phyloP scores from a whole-genome alignment of 352 stramenopile genomes.

The Phytophthora chlamydospora region DNA sequence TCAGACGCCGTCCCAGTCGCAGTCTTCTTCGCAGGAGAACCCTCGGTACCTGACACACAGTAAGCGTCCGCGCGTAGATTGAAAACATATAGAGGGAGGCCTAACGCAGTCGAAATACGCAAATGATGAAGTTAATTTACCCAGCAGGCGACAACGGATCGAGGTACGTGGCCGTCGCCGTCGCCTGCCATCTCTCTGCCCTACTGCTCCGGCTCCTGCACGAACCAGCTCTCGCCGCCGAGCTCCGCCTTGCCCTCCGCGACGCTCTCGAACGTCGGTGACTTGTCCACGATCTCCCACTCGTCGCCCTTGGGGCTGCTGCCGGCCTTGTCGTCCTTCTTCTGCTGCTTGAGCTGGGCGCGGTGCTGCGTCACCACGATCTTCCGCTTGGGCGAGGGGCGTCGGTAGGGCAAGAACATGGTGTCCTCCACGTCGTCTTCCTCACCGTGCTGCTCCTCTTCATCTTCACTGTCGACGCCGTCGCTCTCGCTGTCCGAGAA shows the following conservation, averaged over 20 bases:
- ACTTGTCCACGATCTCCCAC: slow-evolving; percentile 83
- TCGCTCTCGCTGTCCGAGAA: slow-evolving; percentile 87
- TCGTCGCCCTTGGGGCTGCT: slow-evolving; percentile 72
- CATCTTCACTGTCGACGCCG: slow-evolving; percentile 60
- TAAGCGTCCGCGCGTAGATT: slow-evolving; percentile 58
- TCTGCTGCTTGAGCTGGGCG: slow-evolving; percentile 31
- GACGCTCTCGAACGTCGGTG: slow-evolving; percentile 70
- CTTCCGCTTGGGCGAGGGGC: slow-evolving; percentile 39
- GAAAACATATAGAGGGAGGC: slow-evolving; percentile 2
- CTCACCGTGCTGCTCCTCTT: slow-evolving; percentile 21
- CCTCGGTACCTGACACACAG: slow-evolving; percentile 67
- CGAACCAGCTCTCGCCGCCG: slow-evolving; percentile 65
- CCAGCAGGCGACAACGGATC: slow-evolving; percentile 9
- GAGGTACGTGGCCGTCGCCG: slow-evolving; percentile 3
- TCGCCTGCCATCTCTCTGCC: slow-evolving; percentile 1
- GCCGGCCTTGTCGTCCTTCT: slow-evolving; percentile 35
- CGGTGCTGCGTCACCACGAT: slow-evolving; percentile 21
- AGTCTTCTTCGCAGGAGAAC: slow-evolving; percentile 58
- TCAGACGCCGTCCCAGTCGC: slow-evolving; percentile 32
- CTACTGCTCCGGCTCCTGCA: slow-evolving; percentile 43
- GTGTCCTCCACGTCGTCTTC: slow-evolving; percentile 55
- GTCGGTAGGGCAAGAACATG: slow-evolving; percentile 60
- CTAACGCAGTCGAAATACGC: slow-evolving; percentile 18
- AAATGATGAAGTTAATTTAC: slow-evolving; percentile 45
- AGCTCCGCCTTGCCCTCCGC: slow-evolving; percentile 47